Percentiles rank a stretch among this genome's conserved stretches.
These are phyloP conservation scores for Neospermospora avenae DNA, from an alignment of 2,329 filamentous ascomycete species.

Conservation along the genomic window DNA sequence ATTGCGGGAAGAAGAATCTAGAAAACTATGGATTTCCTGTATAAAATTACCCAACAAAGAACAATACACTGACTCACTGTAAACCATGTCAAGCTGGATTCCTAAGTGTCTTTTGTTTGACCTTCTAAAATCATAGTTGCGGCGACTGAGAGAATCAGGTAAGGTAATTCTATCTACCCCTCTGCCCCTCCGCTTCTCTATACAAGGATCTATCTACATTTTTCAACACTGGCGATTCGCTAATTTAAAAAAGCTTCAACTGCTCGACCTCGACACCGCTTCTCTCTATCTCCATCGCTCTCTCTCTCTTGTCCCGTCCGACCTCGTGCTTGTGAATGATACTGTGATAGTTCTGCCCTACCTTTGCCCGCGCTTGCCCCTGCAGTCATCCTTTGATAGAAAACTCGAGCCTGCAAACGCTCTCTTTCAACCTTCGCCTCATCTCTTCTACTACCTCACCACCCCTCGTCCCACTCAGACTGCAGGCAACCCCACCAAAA, in stretches of 20 bases:
- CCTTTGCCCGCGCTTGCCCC: not conserved
- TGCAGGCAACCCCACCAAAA: constrained; percentile 1
- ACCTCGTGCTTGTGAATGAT: not conserved
- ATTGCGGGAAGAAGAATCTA: no score
- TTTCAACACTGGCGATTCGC: not conserved
- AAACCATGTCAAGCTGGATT: no score
- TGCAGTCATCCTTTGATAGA: not conserved
- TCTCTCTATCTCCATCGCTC: not conserved
- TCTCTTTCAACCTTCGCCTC: not conserved
- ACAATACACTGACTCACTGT: no score
- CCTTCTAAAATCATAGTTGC: no score
- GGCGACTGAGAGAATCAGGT: no score
- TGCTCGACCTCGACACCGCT: not conserved
- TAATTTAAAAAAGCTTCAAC: constrained; percentile 1
- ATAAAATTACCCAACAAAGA: no score
- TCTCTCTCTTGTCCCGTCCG: no score
- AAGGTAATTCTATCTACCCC: no score
- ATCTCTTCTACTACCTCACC: not conserved
- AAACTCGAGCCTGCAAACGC: not conserved
- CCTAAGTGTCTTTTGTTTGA: no score
- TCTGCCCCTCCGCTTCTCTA: not conserved
- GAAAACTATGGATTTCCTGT: no score
- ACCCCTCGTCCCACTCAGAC: not conserved
- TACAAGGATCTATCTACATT: not conserved
- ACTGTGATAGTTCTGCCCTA: not conserved